Conservation (phyloP, 208 protist species). For the Trypanosoma melophagium region DNA sequence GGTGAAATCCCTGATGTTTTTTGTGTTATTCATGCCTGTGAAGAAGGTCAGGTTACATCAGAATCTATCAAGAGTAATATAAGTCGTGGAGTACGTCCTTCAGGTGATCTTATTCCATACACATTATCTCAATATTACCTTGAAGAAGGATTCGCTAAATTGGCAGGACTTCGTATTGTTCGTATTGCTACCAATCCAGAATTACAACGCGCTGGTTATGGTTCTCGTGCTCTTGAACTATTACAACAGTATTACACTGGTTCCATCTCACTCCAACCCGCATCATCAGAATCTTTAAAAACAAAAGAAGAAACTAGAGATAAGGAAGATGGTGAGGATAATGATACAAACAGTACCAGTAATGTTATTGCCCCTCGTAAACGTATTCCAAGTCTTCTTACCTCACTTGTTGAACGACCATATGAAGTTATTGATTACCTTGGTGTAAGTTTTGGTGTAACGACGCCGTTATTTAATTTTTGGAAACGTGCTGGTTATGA, state of each 20-base stretch:
- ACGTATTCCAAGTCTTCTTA: conserved; percentile 81
- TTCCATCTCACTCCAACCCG: conserved; percentile 55
- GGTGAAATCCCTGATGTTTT: conserved; percentile 95
- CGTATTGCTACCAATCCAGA: conserved; percentile 99
- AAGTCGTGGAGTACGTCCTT: conserved; percentile 87
- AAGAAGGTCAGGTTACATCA: conserved; percentile 95
- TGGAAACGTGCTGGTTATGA: conserved; percentile 92
- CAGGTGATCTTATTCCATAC: conserved; percentile 99
- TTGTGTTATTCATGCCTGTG: conserved; percentile 96
- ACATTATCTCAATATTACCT: conserved; percentile 97
- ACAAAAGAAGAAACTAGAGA: not conserved
- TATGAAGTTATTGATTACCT: conserved; percentile 97
- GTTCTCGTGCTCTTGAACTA: conserved; percentile 90
- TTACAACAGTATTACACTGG: conserved; percentile 95
- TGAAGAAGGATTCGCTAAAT: conserved; percentile 93
- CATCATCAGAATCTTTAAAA: not conserved
- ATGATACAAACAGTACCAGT: conserved; percentile 19
- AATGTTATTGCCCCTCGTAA: conserved; percentile 38
- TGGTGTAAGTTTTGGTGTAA: conserved; percentile 97
- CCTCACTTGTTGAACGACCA: conserved; percentile 77
- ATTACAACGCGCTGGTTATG: conserved; percentile 97
- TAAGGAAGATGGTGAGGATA: conserved; percentile 16
- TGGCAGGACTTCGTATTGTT: conserved; percentile 97
- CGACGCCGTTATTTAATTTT: conserved; percentile 95
- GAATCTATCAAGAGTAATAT: conserved; percentile 87